Base-by-base conservation (phyloP, 768 basidiomycete genomes). In the Xerocomellus dryophilus region DNA sequence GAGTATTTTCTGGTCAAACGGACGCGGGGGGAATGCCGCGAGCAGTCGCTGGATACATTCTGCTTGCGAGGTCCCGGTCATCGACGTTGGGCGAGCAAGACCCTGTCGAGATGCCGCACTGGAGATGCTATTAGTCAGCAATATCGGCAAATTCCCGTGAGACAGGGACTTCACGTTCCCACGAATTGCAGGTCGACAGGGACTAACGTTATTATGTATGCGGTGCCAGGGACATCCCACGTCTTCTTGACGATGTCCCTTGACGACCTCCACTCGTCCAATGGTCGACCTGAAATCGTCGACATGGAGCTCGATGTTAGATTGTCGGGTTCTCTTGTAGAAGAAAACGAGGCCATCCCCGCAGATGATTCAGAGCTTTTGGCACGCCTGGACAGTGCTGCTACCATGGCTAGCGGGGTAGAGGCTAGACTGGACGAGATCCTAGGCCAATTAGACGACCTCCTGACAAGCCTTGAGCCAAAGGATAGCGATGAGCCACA, bases 371-470 rank as follows among this genome's bases (percentile, higher is more conserved):
- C 66, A 14, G 81, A 83, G 65, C 66, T 89, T 39, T 70, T 89
- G 42, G 70, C 71, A 41, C 76, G 74, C 40, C 70, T 91, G 39
- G 81, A 86, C 29, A 65, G 66, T 17, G 86, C 86, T 6, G 76
- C 84, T 57, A 76, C 75, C 31, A 63, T 89, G 58, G 88, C 87
- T 4, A 65, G 73, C 31, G 83, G 76, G 3, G 76, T 91, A 43
- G 89, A 90, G 63, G 65, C 66, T 52, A 80, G 78, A 58, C 70
- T 91, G 39, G 86, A 91, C 62, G 74, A 65, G 18, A 71, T 91
- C 32, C 69, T 91, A 49, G 76, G 65, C 41, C 80, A 80, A 47
- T 69, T 90, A 54, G 85, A 89, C 63, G 60, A 58, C 11, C 68
- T 90, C 8, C 64, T 90, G 15, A 67, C 69, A 6, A 67, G 66